Evolutionary conservation across 2,329 filamentous ascomycete species (phyloP), one percentile per base, ranked within the genome.

Genomic region (Endoconidiophora polonica): DNA sequence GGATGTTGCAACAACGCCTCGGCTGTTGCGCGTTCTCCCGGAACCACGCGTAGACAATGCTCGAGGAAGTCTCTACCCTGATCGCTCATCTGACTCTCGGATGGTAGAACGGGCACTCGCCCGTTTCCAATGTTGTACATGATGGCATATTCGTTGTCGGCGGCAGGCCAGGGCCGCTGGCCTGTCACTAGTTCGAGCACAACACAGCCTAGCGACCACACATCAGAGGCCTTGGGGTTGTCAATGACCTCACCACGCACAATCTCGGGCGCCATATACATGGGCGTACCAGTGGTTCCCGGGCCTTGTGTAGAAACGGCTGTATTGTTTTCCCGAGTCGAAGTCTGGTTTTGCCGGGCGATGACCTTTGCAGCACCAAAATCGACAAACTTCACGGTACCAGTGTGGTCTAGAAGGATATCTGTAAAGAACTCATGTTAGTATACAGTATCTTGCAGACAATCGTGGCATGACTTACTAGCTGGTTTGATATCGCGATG

Each of bases 81-180:
- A 0, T 81, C 75, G 59, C 84, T 91, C 55, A 98, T 75, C 65
- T 96, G 90, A 48, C 96, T 90, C 1, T 70, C 63, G 1, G 77
- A 73, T 1, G 91, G 91, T 50, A 95, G 72, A 61, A 86, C 82
- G 4, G 91, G 91, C 45, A 87, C 84, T 59, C 95, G 94, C 56
- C 91, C 91, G 62, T 94, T 90, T 1, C 91, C 91, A 60, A 98
- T 98, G 69, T 96, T 96, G 73, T 95, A 98, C 91, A 98, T 98
- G 68, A 98, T 96, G 40, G 91, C 91, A 87, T 88, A 98, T 65
- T 98, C 91, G 62, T 98, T 98, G 68, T 98, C 91, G 44, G 96
- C 78, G 56, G 82, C 86, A 23, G 87, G 86, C 91, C 91, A 98
- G 1, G 91, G 91, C 14, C 90, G 79, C 55, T 87, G 78, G 18